Evolutionary conservation across 1,139 yeast genomes (phyloP).

Genomic region (Zygoascus meyerae): DNA sequence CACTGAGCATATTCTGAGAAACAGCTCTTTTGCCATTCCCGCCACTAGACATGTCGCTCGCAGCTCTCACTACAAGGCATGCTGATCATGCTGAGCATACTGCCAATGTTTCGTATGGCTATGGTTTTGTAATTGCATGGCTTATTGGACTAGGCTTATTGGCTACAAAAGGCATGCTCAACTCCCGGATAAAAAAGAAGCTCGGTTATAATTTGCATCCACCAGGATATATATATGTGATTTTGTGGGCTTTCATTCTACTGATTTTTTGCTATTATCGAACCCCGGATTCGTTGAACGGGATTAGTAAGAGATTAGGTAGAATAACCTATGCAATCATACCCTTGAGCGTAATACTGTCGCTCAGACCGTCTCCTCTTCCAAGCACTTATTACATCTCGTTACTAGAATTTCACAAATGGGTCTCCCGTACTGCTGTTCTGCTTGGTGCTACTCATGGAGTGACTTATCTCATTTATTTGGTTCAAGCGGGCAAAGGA

Average conservation of each 20-base stretch:
- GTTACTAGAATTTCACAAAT: slow-evolving; percentile 61
- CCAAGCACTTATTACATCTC: slow-evolving; percentile 52
- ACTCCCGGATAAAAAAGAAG: slow-evolving; percentile 29
- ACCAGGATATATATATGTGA: slow-evolving; percentile 33
- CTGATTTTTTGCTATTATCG: slow-evolving; percentile 20
- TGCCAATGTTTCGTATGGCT: slow-evolving; percentile 45
- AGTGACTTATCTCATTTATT: slow-evolving; percentile 46
- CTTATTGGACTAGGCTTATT: slow-evolving; percentile 27
- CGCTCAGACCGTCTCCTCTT: slow-evolving; percentile 56
- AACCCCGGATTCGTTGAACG: slow-evolving; percentile 18
- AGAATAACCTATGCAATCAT: slow-evolving; percentile 60
- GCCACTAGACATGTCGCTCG: background rate
- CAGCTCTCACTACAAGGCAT: background rate
- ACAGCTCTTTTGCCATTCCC: too few species aligned
- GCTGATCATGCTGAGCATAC: slow-evolving; percentile 28
- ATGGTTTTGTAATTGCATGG: slow-evolving; percentile 38
- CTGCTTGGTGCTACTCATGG: slow-evolving; percentile 52
- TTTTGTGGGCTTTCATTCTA: slow-evolving; percentile 35
- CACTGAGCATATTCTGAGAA: too few species aligned
- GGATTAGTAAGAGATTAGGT: slow-evolving; percentile 37
- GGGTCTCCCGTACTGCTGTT: slow-evolving; percentile 67
- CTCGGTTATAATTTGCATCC: slow-evolving; percentile 21
- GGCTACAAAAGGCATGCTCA: slow-evolving; percentile 19
- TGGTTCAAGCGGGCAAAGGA: slow-evolving; percentile 38
- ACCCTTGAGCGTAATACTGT: slow-evolving; percentile 58